Percentiles rank a stretch among this genome's conserved stretches.
Evolutionary conservation across 2,329 filamentous ascomycete genomes (phyloP).

Genomic region (Alternaria dauci): DNA sequence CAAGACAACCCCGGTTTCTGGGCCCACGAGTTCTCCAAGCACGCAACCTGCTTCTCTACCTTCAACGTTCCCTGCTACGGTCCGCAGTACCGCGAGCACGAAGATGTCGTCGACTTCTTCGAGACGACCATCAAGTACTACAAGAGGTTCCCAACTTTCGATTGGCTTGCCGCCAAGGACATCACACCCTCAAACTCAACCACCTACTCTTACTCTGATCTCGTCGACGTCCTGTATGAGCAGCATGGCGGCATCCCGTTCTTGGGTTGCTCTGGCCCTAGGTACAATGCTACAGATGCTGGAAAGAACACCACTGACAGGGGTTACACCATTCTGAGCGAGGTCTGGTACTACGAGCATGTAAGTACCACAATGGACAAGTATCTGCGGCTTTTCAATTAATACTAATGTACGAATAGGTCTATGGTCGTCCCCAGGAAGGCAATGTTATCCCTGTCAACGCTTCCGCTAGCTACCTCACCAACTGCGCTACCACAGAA

Average conservation of each 20-base stretch:
- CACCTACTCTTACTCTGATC: constrained; percentile 61
- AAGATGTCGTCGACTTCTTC: constrained; percentile 71
- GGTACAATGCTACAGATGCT: constrained; percentile 67
- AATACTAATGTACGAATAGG: constrained; percentile 25
- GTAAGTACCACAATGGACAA: constrained; percentile 40
- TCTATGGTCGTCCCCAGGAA: constrained; percentile 64
- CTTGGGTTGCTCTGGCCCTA: constrained; percentile 67
- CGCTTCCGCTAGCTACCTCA: constrained; percentile 57
- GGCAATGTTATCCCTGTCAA: constrained; percentile 58
- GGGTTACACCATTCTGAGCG: constrained; percentile 65
- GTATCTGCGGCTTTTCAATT: neutral
- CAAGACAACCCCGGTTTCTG: constrained; percentile 68
- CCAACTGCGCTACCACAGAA: constrained; percentile 64
- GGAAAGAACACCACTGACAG: constrained; percentile 64
- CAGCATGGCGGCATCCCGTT: constrained; percentile 66
- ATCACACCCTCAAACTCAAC: constrained; percentile 69
- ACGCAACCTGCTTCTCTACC: constrained; percentile 72
- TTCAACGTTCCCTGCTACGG: constrained; percentile 73
- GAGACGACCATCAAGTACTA: constrained; percentile 67
- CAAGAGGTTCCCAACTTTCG: constrained; percentile 65
- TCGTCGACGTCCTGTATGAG: constrained; percentile 61
- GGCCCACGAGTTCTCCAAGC: constrained; percentile 74
- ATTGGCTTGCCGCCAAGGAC: constrained; percentile 63
- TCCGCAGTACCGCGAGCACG: constrained; percentile 63
- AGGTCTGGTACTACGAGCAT: constrained; percentile 74